These are phyloP conservation scores for Spiromastix sp. DNA, from an alignment of 2,329 filamentous ascomycete genomes.

Conservation along the genomic window DNA sequence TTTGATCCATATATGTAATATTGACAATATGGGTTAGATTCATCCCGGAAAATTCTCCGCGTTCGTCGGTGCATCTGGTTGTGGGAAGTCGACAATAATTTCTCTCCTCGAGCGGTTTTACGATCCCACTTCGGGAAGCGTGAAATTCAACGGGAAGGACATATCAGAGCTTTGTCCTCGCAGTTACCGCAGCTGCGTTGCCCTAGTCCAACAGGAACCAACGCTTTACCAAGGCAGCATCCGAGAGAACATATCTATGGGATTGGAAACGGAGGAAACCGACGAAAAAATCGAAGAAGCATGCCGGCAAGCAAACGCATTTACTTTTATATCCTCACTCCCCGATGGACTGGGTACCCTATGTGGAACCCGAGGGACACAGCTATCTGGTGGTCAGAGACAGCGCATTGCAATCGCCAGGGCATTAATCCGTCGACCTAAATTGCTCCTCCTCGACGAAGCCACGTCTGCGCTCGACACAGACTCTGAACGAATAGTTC, in stretches of 20 bases:
- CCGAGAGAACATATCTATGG: slow-evolving; percentile 59
- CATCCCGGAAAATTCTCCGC: slow-evolving; percentile 42
- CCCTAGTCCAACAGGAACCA: slow-evolving; percentile 65
- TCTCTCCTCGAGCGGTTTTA: slow-evolving; percentile 56
- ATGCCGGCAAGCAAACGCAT: slow-evolving; percentile 26
- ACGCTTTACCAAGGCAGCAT: slow-evolving; percentile 61
- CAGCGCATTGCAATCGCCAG: slow-evolving; percentile 36
- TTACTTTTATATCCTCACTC: slow-evolving; percentile 29
- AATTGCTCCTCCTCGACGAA: slow-evolving; percentile 33
- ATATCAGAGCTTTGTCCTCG: slow-evolving; percentile 50
- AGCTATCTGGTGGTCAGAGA: slow-evolving; percentile 31
- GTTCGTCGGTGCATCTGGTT: slow-evolving; percentile 47
- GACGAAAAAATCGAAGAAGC: slow-evolving; percentile 24
- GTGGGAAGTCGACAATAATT: slow-evolving; percentile 59
- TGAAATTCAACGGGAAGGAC: slow-evolving; percentile 51
- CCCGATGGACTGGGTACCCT: slow-evolving; percentile 27
- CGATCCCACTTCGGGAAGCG: slow-evolving; percentile 48
- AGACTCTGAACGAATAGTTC: slow-evolving; percentile 24
- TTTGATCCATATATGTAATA: background rate
- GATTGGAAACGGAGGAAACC: slow-evolving; percentile 21
- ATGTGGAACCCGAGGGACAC: slow-evolving; percentile 24
- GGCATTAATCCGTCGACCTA: slow-evolving; percentile 30
- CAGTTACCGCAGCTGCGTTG: slow-evolving; percentile 54
- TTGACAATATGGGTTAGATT: slow-evolving; percentile 19
- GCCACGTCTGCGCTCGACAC: slow-evolving; percentile 33